Evolutionary conservation across 208 protist genomes (phyloP).

Genomic region (Crithidia bombi): DNA sequence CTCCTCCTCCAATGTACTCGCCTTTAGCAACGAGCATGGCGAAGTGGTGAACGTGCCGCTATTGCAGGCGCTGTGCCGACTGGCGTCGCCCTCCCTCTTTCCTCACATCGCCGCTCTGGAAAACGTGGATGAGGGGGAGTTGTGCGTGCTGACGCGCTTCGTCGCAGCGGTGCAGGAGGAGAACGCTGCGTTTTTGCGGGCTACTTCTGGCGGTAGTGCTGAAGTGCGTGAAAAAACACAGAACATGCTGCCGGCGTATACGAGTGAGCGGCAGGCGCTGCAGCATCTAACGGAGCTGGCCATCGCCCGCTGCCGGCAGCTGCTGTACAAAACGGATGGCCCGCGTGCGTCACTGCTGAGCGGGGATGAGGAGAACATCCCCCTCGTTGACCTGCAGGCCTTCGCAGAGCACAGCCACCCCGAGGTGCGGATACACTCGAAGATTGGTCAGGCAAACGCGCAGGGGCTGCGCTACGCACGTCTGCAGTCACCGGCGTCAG

Average conservation of each 20-base stretch:
- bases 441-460: constrained; percentile 71
- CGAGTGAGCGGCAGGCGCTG: constrained; percentile 5
- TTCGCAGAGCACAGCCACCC: constrained; percentile 64
- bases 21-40: constrained; percentile 13
- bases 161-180: constrained; percentile 52
- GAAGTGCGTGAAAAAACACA: no score
- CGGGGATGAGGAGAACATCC: constrained; percentile 72
- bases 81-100: constrained; percentile 54
- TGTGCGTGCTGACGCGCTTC: constrained; percentile 67
- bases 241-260: no score
- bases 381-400: constrained; percentile 69
- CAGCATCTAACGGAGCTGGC: constrained; percentile 46
- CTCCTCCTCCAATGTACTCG: no score
- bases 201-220: no score
- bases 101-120: constrained; percentile 41
- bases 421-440: constrained; percentile 66
- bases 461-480: constrained; percentile 66
- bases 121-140: constrained; percentile 66
- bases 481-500: constrained; percentile 48
- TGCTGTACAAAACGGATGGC: constrained; percentile 62
- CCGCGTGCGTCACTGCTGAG: constrained; percentile 59
- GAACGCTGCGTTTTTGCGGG: constrained; percentile 57
- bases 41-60: constrained; percentile 24
- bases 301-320: constrained; percentile 63
- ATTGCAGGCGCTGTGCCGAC: constrained; percentile 34